Percentiles rank a stretch among this genome's conserved stretches.
These are phyloP conservation scores for Agrostemma githago DNA, from an alignment of 148 eudicot species.

Conservation along the genomic window DNA sequence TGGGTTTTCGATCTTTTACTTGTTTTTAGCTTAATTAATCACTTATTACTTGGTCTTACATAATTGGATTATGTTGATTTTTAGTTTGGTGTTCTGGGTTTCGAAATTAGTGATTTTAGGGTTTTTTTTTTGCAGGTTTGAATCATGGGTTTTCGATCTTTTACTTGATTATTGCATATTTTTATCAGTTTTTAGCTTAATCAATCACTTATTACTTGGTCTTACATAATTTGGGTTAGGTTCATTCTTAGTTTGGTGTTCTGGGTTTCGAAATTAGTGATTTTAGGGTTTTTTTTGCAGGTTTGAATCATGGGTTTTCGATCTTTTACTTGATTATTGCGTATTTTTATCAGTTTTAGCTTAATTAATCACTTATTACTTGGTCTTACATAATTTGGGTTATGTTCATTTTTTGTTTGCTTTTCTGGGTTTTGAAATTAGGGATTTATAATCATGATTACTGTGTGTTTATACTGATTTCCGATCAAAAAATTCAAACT, in stretches of 20 bases:
- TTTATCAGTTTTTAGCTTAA: neutral
- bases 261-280: conserved; percentile 9
- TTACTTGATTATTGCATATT: neutral
- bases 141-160: conserved; percentile 24
- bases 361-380: neutral
- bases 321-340: conserved; percentile 5
- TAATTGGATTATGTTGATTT: conserved; percentile 4
- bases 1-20: conserved; percentile 21
- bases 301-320: conserved; percentile 26
- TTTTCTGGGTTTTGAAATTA: conserved; percentile 7
- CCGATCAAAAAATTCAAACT: conserved; percentile 10
- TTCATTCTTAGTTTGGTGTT: conserved; percentile 9
- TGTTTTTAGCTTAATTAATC: neutral
- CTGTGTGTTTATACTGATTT: neutral
- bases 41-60: neutral
- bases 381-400: neutral
- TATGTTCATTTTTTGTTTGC: conserved; percentile 6
- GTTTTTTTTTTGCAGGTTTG: conserved; percentile 21
- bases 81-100: conserved; percentile 13
- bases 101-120: conserved; percentile 4
- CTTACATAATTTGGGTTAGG: conserved; percentile 1
- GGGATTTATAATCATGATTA: conserved; percentile 5
- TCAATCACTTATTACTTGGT: neutral
- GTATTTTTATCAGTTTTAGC: neutral
- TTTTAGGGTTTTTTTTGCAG: neutral